Evolutionary conservation across 306 rosid genomes (phyloP).

Genomic region (Dalbergia oliveri): DNA sequence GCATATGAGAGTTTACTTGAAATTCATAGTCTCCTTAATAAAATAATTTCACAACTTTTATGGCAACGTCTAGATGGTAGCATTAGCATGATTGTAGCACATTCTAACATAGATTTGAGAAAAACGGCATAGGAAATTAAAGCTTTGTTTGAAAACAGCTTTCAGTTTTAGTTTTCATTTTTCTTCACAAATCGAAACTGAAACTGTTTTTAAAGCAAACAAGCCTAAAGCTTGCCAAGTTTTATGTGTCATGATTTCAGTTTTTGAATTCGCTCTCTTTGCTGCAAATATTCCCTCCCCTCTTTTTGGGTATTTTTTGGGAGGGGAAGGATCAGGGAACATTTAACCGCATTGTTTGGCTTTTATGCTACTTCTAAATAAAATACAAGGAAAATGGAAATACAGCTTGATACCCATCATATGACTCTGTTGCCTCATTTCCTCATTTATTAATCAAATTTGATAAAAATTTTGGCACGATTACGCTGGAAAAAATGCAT

Average conservation of each 20-base stretch:
- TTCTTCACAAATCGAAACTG: too few relatives aligned
- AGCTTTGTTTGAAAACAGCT: too few relatives aligned
- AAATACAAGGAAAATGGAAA: too few relatives aligned
- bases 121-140: slow-evolving; percentile 9
- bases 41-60: too few relatives aligned
- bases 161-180: too few relatives aligned
- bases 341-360: neutral
- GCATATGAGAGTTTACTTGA: too few relatives aligned
- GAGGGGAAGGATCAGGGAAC: neutral
- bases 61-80: neutral
- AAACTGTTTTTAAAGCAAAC: too few relatives aligned
- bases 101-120: neutral
- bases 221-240: neutral
- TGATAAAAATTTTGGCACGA: neutral
- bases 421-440: neutral
- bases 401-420: slow-evolving; percentile 5
- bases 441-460: slow-evolving; percentile 2
- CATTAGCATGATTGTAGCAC: neutral
- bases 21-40: too few relatives aligned
- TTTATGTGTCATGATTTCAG: slow-evolving; percentile 19
- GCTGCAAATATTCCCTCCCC: neutral
- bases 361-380: slow-evolving; percentile 11
- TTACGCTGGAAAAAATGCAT: neutral
- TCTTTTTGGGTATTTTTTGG: neutral
- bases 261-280: slow-evolving; percentile 9